These are phyloP conservation scores for Hanseniaspora singularis DNA, from an alignment of 805 yeast species.

Conservation along the genomic window DNA sequence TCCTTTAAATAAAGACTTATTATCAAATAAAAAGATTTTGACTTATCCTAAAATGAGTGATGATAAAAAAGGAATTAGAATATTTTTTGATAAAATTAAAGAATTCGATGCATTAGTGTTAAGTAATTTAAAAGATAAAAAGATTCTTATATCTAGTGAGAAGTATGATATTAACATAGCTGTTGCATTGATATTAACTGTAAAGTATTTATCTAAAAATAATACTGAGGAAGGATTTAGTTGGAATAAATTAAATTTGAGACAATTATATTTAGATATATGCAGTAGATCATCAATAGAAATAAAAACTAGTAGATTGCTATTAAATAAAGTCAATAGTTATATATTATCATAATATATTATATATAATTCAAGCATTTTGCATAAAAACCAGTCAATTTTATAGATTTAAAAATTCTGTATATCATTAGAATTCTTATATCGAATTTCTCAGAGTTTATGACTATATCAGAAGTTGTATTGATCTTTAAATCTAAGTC, in stretches of 20 bases:
- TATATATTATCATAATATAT: neutral
- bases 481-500: neutral
- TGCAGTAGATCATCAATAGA: neutral
- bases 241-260: neutral
- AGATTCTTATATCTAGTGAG: slow-evolving; percentile 7
- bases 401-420: neutral
- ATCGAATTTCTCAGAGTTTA: neutral
- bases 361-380: neutral
- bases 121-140: neutral
- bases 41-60: slow-evolving; percentile 1
- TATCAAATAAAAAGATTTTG: too few species aligned
- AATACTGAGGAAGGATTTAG: neutral
- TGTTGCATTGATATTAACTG: neutral
- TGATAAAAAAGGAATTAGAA: slow-evolving; percentile 11
- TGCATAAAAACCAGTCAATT: neutral
- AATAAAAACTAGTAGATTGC: slow-evolving; percentile 5
- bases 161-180: slow-evolving; percentile 10
- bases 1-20: too few species aligned
- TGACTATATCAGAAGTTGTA: neutral
- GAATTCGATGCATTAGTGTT: neutral
- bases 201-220: neutral
- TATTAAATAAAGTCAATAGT: slow-evolving; percentile 6
- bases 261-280: slow-evolving; percentile 2
- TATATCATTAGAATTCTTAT: slow-evolving; percentile 7
- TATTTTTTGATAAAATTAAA: neutral